Conservation (phyloP, 2,329 filamentous ascomycete species). For the Ophiostoma angusticollis region DNA sequence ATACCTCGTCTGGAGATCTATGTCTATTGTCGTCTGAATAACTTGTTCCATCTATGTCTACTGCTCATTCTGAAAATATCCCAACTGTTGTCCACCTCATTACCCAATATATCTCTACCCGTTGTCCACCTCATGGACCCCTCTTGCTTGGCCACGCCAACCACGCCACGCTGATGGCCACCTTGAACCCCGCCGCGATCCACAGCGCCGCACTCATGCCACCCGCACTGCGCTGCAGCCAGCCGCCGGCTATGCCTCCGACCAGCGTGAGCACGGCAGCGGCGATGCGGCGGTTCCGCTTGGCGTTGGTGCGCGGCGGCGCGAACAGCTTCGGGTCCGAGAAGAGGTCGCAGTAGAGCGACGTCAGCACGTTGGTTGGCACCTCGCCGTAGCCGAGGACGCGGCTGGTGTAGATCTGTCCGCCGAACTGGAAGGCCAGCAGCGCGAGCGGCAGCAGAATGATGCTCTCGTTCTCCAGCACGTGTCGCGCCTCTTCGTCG, state of each 20-base stretch:
- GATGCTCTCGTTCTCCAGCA: conserved; percentile 22
- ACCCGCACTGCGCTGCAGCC: conserved; percentile 36
- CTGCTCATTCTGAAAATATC: no score
- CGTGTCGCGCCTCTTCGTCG: no score
- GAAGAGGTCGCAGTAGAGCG: conserved; percentile 39
- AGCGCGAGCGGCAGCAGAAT: conserved; percentile 27
- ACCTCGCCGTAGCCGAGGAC: conserved; percentile 40
- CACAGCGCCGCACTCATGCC: conserved; percentile 33
- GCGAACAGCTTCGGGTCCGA: conserved; percentile 37
- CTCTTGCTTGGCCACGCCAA: conserved; percentile 39
- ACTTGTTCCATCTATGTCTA: background rate
- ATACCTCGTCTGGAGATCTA: no score
- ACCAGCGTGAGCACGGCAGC: conserved; percentile 36
- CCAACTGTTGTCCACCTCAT: no score
- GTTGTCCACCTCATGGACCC: background rate
- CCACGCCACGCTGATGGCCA: conserved; percentile 44
- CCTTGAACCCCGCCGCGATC: conserved; percentile 46
- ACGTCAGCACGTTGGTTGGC: conserved; percentile 43
- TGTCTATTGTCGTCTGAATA: no score
- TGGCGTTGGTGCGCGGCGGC: conserved; percentile 29
- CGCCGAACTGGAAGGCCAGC: conserved; percentile 42
- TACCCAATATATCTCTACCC: no score
- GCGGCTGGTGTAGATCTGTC: conserved; percentile 40
- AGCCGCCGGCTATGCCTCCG: conserved; percentile 37
- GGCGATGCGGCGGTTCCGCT: conserved; percentile 36